These are phyloP conservation scores for Pisolithus thermaeus DNA, from an alignment of 1,284 basidiomycete species.

Conservation along the genomic window DNA sequence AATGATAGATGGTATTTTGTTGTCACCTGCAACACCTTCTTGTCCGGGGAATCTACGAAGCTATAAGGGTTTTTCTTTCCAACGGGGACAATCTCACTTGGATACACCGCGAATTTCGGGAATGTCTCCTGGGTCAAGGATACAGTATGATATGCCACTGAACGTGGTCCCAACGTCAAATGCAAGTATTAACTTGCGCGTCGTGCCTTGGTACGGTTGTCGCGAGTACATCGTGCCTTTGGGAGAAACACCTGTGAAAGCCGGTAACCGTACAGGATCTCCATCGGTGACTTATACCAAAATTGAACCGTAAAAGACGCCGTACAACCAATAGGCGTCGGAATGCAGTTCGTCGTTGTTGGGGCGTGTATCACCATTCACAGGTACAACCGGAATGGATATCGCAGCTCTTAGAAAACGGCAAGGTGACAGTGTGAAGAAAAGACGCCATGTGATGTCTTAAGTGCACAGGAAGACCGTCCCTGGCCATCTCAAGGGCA, in stretches of 20 bases:
- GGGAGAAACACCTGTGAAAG: neutral
- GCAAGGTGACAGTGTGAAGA: no score
- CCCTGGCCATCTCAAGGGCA: no score
- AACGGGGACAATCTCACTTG: constrained; percentile 21
- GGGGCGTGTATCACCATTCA: no score
- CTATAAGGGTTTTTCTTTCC: neutral
- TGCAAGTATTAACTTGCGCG: constrained; percentile 40
- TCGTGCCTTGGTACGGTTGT: constrained; percentile 24
- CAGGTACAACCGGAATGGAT: no score
- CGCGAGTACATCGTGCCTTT: constrained; percentile 19
- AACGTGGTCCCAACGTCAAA: constrained; percentile 49
- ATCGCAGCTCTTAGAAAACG: no score
- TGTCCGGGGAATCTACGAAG: constrained; percentile 33
- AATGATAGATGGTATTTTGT: constrained; percentile 48
- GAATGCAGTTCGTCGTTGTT: no score
- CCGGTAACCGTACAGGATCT: no score
- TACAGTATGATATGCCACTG: constrained; percentile 42
- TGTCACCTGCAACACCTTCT: constrained; percentile 33
- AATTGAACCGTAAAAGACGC: no score
- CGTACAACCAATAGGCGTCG: no score
- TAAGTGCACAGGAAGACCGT: no score
- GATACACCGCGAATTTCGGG: constrained; percentile 40
- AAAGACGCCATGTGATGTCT: no score
- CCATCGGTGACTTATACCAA: no score
- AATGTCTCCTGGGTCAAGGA: constrained; percentile 40